Evolutionary conservation across 73 alveolate genomes (phyloP), one percentile per base, ranked within the genome.

Genomic region (Paramecium sexaurelia): DNA sequence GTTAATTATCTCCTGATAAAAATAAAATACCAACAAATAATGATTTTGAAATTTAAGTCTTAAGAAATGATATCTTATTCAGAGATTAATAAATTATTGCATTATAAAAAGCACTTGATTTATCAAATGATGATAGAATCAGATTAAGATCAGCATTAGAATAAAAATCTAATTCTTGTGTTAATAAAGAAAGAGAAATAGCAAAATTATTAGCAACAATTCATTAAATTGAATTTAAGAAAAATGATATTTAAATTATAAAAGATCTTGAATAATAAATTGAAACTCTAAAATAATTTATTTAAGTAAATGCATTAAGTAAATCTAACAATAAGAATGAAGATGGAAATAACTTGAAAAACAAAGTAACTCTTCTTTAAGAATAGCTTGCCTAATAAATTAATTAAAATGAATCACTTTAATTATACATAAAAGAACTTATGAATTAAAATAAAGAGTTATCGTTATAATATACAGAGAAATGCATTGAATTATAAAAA

Each of bases 131-230:
- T 20, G 90, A 78, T 78, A 39, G 90, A 41, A 43, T 29, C 1
- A 37, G 71, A 78, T 78, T 78, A 33, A 78, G 90, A 43, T 37
- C 43, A 8, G 90, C 45, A 11, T 26, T 78, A 40, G 90, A 78
- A 43, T 78, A 78, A 78, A 78, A 78, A 11, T 29, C 68, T 39
- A 43, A 20, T 41, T 24, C 27, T 5, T 78, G 90, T 78, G 90
- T 43, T 4, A 78, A 78, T 24, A 78, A 78, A 43, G 90, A 78
- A 33, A 78, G 90, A n/a, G 90, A 78, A 78, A 78, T 78, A n/a
- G 90, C 71, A 5, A 41, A 78, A 78, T 78, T 78, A 78, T 43
- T 78, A 33, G 68, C 90, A 40, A 78, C 90, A 7, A 78, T 78
- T 2, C 90, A 78, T 78, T 78, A 78, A 40, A 22, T 78, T 43